phyloP scores from a whole-genome alignment of 805 yeast genomes.

The Candida rishiriensis region DNA sequence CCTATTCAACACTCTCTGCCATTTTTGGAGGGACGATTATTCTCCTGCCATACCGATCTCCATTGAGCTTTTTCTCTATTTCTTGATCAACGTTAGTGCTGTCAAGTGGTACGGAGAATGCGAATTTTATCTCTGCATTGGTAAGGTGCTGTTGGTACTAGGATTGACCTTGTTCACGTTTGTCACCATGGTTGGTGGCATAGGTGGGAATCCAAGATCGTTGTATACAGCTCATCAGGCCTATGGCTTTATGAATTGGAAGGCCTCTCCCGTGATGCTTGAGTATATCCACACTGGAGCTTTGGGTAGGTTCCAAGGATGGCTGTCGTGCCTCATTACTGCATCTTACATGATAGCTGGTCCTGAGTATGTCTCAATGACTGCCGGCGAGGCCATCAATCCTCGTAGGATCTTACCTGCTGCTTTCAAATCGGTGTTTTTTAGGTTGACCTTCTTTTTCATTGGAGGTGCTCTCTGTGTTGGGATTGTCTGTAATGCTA shows the following conservation, averaged over 20 bases:
- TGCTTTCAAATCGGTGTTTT: constrained; percentile 41
- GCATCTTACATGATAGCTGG: constrained; percentile 71
- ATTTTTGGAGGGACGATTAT: constrained; percentile 71
- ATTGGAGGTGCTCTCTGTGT: constrained; percentile 46
- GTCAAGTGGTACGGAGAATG: constrained; percentile 57
- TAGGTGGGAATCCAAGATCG: no score
- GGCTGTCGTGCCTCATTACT: constrained; percentile 51
- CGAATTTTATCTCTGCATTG: constrained; percentile 37
- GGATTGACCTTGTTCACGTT: constrained; percentile 36
- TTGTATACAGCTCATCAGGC: constrained; percentile 55
- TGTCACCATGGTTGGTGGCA: constrained; percentile 77
- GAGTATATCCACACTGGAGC: constrained; percentile 34
- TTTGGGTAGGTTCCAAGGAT: constrained; percentile 43
- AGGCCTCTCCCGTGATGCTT: constrained; percentile 15
- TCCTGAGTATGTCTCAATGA: constrained; percentile 43
- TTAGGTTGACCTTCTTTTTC: constrained; percentile 39
- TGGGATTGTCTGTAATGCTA: constrained; percentile 39
- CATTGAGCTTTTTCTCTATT: constrained; percentile 57
- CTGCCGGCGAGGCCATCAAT: constrained; percentile 41
- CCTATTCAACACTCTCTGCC: constrained; percentile 57
- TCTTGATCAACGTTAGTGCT: constrained; percentile 60
- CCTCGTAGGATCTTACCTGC: constrained; percentile 39
- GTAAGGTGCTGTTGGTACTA: constrained; percentile 34
- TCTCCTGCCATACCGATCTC: constrained; percentile 63
- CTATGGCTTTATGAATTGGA: constrained; percentile 58